phyloP scores from a whole-genome alignment of 352 stramenopile species.

The Peronospora farinosa region DNA sequence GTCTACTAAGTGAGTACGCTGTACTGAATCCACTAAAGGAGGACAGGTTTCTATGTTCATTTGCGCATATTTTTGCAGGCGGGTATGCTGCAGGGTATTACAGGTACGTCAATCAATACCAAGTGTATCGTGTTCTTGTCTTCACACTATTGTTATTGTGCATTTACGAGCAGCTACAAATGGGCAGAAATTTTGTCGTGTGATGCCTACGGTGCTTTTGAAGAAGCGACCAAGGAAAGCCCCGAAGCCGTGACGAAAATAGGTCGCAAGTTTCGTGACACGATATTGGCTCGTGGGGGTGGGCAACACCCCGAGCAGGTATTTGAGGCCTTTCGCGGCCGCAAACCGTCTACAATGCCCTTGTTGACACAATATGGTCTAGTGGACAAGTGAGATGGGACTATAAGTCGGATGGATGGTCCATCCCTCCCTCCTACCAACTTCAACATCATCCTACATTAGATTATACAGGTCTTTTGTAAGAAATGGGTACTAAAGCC shows the following conservation, averaged over 20 bases:
- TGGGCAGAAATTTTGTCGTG: conserved; percentile 97
- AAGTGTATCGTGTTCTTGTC: conserved; percentile 9
- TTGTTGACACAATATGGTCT: conserved; percentile 94
- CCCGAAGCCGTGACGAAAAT: conserved; percentile 59
- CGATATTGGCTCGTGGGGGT: conserved; percentile 86
- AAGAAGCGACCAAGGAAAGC: conserved; percentile 84
- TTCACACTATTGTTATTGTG: background rate
- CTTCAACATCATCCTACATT: conserved; percentile 18
- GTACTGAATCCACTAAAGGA: conserved; percentile 89
- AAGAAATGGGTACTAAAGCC: background rate
- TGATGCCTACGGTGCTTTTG: conserved; percentile 96
- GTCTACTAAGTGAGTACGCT: conserved; percentile 76
- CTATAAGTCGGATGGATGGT: too few species aligned
- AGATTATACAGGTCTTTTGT: conserved; percentile 8
- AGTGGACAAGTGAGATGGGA: conserved; percentile 22
- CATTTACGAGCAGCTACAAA: conserved; percentile 72
- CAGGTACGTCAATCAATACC: conserved; percentile 44
- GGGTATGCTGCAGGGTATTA: conserved; percentile 98
- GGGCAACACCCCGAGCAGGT: conserved; percentile 88
- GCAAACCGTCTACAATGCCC: conserved; percentile 90
- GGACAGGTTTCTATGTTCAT: conserved; percentile 97
- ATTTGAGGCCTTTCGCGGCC: conserved; percentile 93
- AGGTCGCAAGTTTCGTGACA: conserved; percentile 91
- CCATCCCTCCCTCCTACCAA: conserved; percentile 6
- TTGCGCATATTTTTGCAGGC: conserved; percentile 97